Conservation (phyloP, 352 stramenopile species). For the Phytophthora macrochlamydospora region DNA sequence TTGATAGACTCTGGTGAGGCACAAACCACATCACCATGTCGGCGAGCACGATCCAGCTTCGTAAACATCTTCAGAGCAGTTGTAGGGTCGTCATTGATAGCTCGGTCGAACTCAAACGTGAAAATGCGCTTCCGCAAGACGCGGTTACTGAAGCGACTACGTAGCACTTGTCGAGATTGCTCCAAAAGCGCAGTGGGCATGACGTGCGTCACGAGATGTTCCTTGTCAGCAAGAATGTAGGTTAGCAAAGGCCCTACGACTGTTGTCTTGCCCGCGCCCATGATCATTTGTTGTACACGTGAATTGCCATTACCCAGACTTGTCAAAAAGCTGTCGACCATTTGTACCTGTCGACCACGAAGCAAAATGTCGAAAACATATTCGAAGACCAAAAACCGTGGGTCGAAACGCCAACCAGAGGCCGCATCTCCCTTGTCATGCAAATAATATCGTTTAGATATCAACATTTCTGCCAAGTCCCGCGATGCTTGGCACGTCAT, state of each 20-base stretch:
- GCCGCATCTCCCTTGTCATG: conserved; percentile 12
- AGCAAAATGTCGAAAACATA: conserved; percentile 99
- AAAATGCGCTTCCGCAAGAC: conserved; percentile 98
- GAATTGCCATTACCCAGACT: conserved; percentile 80
- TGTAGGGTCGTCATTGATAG: conserved; percentile 84
- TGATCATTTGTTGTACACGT: conserved; percentile 98
- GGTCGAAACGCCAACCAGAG: conserved; percentile 92
- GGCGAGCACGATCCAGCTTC: conserved; percentile 90
- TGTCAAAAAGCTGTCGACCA: conserved; percentile 98
- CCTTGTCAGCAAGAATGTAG: conserved; percentile 96
- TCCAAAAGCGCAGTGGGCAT: conserved; percentile 98
- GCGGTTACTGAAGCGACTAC: conserved; percentile 96
- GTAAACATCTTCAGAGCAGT: conserved; percentile 67
- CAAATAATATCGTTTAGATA: conserved; percentile 83
- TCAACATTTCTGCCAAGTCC: conserved; percentile 74
- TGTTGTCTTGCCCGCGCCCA: conserved; percentile 99
- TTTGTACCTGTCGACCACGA: conserved; percentile 97
- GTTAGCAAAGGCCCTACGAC: conserved; percentile 98
- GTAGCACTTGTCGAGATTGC: conserved; percentile 97
- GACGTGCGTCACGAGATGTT: conserved; percentile 96
- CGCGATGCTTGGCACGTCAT: conserved; percentile 83
- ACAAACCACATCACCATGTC: conserved; percentile 96
- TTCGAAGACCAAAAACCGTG: conserved; percentile 99
- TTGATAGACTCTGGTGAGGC: conserved; percentile 99
- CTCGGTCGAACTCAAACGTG: conserved; percentile 98